Conservation (phyloP, 768 basidiomycete species). For the Postia placenta region DNA sequence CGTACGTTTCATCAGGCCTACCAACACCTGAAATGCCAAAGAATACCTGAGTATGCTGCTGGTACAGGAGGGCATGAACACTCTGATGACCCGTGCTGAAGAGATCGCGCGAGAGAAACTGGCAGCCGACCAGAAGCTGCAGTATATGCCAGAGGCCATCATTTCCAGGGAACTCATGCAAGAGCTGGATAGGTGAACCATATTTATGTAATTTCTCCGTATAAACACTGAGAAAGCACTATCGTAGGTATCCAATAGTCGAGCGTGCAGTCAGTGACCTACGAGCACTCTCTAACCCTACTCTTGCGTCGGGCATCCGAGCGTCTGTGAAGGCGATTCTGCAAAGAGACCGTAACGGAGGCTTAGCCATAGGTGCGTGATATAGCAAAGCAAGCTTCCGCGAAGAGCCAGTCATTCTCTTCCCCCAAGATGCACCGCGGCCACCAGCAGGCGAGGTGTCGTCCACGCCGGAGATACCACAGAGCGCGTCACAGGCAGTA, state of each 20-base stretch:
- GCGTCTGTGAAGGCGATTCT: constrained; percentile 30
- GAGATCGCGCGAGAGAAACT: constrained; percentile 57
- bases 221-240: background rate
- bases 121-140: constrained; percentile 45
- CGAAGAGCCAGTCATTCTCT: too few species aligned
- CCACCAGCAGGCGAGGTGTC: too few species aligned
- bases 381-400: too few species aligned
- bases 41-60: background rate
- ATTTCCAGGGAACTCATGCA: constrained; percentile 62
- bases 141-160: constrained; percentile 44
- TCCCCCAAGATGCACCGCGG: too few species aligned
- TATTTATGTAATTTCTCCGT: constrained; percentile 20
- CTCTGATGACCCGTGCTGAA: constrained; percentile 53
- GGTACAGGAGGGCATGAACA: constrained; percentile 46
- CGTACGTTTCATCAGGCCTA: constrained; percentile 33
- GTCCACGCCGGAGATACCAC: background rate
- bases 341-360: constrained; percentile 22
- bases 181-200: constrained; percentile 73
- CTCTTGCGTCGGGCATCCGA: constrained; percentile 28
- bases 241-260: constrained; percentile 53
- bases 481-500: background rate
- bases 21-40: background rate
- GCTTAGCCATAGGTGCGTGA: background rate
- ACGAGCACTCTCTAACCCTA: constrained; percentile 14
- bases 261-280: constrained; percentile 46